Base-by-base conservation (phyloP, 1,284 basidiomycete genomes). In the Cystobasidiaceae sp. region DNA sequence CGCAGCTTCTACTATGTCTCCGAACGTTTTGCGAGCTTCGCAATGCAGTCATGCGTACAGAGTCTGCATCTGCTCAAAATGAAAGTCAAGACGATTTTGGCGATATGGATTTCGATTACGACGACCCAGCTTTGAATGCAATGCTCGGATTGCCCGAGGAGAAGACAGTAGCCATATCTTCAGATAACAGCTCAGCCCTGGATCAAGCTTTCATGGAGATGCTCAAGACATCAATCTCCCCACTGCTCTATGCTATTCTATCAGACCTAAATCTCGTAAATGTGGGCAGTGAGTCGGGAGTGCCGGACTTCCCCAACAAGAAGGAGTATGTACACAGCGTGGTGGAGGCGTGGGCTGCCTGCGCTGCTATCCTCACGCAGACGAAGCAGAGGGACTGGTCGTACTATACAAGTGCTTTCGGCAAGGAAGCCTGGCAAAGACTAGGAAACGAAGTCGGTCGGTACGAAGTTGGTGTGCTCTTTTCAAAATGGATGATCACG, bases 271-370 rank as follows among this genome's bases (percentile, higher is more conserved):
- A 51, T 39, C 56, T 33, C 6, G 15, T 33, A 3, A 39, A 49
- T n/a, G 17, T 74, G 19, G 66, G 68, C 15, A 61, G 68, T 19
- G 66, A 66, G 17, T 66, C 69, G 37, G 71, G 72, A 15, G 74
- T 71, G 46, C 66, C 72, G 41, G 70, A 74, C 65, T 48, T 72
- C 55, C 3, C 78, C 72, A 58, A 70, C 54, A 70, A 73, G 66
- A 46, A 76, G 75, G 62, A 76, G 77, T 69, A 74, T 33, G 67
- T 75, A 1, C 82, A 84, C 68, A 74, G 79, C 39, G 84, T 89
- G 77, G 81, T 90, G 21, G 83, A 86, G 68, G 87, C 85, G 71
- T 93, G 89, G 89, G 81, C 87, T 2, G 84, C 85, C 7, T 91
- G 87, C 71, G 85, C 83, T 0, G 81, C 82, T 37, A 82, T 89